These are phyloP conservation scores for Conidiobolus incongruus DNA, from an alignment of 371 early-diverging fungal genomes.

Conservation along the genomic window DNA sequence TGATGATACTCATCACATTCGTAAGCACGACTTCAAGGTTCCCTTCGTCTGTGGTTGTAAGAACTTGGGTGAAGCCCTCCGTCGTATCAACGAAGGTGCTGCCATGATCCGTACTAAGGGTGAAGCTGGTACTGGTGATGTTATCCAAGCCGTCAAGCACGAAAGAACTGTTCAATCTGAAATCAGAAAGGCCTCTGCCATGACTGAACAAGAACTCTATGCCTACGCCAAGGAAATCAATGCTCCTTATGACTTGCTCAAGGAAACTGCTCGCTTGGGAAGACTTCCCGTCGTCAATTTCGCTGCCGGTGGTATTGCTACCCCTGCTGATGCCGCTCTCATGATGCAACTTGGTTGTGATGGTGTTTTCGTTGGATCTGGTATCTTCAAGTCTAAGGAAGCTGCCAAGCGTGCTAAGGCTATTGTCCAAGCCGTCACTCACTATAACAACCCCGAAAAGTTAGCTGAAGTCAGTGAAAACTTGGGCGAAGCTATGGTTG, in stretches of 20 bases:
- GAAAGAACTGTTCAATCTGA: slow-evolving; percentile 65
- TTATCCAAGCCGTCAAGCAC: slow-evolving; percentile 90
- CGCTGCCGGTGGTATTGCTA: slow-evolving; percentile 92
- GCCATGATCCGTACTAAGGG: slow-evolving; percentile 97
- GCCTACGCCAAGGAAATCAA: slow-evolving; percentile 85
- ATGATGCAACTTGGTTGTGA: slow-evolving; percentile 96
- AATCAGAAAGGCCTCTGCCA: slow-evolving; percentile 50
- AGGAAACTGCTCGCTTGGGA: slow-evolving; percentile 69
- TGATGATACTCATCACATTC: slow-evolving; percentile 80
- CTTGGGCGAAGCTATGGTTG: slow-evolving; percentile 93
- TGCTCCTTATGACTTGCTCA: slow-evolving; percentile 71
- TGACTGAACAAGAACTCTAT: slow-evolving; percentile 47
- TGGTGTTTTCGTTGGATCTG: slow-evolving; percentile 83
- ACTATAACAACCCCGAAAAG: slow-evolving; percentile 72
- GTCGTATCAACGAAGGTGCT: slow-evolving; percentile 91
- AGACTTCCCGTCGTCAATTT: slow-evolving; percentile 94
- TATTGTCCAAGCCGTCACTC: slow-evolving; percentile 90
- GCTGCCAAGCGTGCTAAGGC: slow-evolving; percentile 90
- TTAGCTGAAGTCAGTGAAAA: slow-evolving; percentile 79
- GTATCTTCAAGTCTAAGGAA: slow-evolving; percentile 84
- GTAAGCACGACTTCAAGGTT: slow-evolving; percentile 76
- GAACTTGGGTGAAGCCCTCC: slow-evolving; percentile 91
- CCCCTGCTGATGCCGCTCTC: slow-evolving; percentile 90
- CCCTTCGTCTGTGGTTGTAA: slow-evolving; percentile 92
- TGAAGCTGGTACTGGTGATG: slow-evolving; percentile 93